Percentiles rank a stretch among this genome's conserved stretches.
These are phyloP conservation scores for Pseudogymnoascus sp. DNA, from an alignment of 2,329 filamentous ascomycete genomes.

Conservation along the genomic window DNA sequence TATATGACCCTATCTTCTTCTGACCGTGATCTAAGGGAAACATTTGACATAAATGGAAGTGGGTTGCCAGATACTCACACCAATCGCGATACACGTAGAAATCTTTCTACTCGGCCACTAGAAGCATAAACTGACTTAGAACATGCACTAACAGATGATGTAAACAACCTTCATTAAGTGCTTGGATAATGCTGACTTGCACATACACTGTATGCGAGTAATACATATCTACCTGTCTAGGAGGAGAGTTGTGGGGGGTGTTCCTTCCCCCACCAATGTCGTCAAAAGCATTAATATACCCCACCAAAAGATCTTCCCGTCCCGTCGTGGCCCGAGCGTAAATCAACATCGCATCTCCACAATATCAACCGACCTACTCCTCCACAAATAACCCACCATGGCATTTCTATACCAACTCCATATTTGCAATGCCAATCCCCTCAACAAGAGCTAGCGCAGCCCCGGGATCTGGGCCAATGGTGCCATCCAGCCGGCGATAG, in stretches of 20 bases:
- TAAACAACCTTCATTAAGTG: not conserved
- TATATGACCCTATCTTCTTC: not conserved
- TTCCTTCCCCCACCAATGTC: not conserved
- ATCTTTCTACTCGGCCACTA: not conserved
- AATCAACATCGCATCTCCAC: not conserved
- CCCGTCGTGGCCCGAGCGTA: not conserved
- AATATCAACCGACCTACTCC: not conserved
- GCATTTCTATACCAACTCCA: not conserved
- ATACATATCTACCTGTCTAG: not conserved
- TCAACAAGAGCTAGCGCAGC: not conserved
- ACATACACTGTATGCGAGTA: not conserved
- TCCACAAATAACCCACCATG: not conserved
- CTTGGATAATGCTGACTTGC: not conserved
- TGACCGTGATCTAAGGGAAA: not conserved
- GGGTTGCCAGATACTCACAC: not conserved
- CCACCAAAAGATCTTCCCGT: not conserved
- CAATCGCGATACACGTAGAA: not conserved
- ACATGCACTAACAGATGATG: not conserved
- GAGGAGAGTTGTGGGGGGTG: not conserved
- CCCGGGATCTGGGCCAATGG: not conserved
- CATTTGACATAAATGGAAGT: not conserved
- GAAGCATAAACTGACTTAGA: not conserved
- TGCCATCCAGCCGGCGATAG: not conserved
- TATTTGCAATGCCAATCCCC: not conserved
- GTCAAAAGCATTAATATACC: not conserved